phyloP scores from a whole-genome alignment of 208 protist genomes.

The Acanthamoeba sp. region DNA sequence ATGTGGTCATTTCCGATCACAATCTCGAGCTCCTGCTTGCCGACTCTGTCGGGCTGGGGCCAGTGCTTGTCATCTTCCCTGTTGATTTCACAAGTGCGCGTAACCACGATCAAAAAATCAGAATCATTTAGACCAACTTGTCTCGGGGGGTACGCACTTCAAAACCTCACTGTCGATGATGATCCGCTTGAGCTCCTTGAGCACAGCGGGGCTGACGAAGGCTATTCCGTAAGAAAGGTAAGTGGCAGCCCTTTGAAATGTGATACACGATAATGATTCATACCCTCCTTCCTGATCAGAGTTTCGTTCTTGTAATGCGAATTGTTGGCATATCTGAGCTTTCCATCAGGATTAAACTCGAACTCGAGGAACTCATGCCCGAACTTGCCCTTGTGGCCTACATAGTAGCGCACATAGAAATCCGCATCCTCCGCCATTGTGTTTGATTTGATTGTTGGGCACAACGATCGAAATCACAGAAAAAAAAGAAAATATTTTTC shows the following conservation, averaged over 20 bases:
- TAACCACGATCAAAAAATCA: no score
- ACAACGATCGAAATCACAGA: neutral
- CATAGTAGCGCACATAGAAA: constrained; percentile 93
- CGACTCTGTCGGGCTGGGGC: constrained; percentile 93
- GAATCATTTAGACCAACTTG: no score
- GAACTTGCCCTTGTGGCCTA: constrained; percentile 95
- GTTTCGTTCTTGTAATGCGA: constrained; percentile 94
- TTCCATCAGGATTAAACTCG: constrained; percentile 90
- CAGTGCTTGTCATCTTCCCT: constrained; percentile 91
- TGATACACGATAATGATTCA: neutral
- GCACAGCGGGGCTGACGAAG: constrained; percentile 88
- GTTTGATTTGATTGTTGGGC: neutral
- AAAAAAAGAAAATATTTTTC: neutral
- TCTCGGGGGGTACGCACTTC: constrained; percentile 75
- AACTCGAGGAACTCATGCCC: constrained; percentile 97
- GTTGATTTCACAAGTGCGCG: neutral
- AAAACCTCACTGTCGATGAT: constrained; percentile 93
- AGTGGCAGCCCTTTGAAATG: neutral
- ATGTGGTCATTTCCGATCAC: constrained; percentile 93
- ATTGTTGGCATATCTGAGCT: constrained; percentile 96
- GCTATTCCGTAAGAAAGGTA: constrained; percentile 82
- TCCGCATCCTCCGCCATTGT: constrained; percentile 79
- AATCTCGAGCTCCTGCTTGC: constrained; percentile 94
- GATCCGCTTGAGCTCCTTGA: constrained; percentile 93
- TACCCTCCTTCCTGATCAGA: constrained; percentile 95